Evolutionary conservation across 2,329 filamentous ascomycete genomes (phyloP), one percentile per base, ranked within the genome.

Genomic region (Neofusicoccum kwambonambiense): DNA sequence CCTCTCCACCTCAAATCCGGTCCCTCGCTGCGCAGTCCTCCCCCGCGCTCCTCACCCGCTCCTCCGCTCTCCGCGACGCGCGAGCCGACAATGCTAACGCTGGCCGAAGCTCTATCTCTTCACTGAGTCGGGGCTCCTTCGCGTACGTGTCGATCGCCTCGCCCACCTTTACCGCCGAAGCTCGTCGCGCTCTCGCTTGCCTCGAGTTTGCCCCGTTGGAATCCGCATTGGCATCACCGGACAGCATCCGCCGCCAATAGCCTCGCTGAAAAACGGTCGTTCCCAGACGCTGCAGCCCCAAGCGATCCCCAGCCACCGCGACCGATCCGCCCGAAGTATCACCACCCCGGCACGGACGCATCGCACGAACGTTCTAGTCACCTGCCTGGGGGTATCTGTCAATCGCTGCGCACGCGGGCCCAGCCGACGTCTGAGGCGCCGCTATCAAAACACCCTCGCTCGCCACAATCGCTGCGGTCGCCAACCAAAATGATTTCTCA

Each of bases 91-190:
- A 64, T 60, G 63, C 63, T 64, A 49, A 64, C 37, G 41, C 11
- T 37, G 54, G 34, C 37, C 39, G 44, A 56, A 52, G 54, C 63
- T 58, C 63, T 49, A 51, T 64, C 49, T 64, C 63, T 64, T 64
- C 44, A 51, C 37, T 51, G 52, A 60, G 63, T 58, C 42, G 52
- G 63, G 57, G 50, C 51, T 50, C 34, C 62, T 56, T 64, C 62
- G 62, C 62, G 41, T 64, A 52, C 51, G 44, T 19, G 51, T 58
- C 62, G 51, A 64, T 58, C 62, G 62, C 62, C 51, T 64, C 62
- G 51, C 51, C 62, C 51, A 34, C 58, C 58, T 52, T 52, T 27
- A 51, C 39, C 27, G 17, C 27, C 60, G 22, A 31, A 52, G 49
- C 45, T 61, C 22, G 42, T 61, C 31, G 35, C 60, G 17, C 49